A percentile compares a stretch with the other conserved stretches of the same genome.
phyloP scores from a whole-genome alignment of 768 basidiomycete species.

The Sutorius australiensis region DNA sequence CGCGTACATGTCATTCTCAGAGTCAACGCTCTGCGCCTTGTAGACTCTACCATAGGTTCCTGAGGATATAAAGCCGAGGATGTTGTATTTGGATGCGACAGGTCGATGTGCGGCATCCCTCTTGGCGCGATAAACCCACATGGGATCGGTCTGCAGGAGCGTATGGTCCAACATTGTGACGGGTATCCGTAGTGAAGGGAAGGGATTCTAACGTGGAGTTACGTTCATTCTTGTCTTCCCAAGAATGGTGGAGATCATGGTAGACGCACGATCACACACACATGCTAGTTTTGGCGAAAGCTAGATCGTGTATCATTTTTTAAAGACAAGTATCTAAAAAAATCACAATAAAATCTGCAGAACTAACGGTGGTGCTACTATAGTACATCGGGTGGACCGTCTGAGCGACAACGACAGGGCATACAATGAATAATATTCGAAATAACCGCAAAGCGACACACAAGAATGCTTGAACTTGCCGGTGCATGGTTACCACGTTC shows the following conservation, averaged over 20 bases:
- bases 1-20: slow-evolving; percentile 73
- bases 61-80: slow-evolving; percentile 96
- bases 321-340: background rate
- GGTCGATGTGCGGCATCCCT: slow-evolving; percentile 64
- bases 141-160: slow-evolving; percentile 57
- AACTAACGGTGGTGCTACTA: too few species aligned
- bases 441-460: too few species aligned
- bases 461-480: background rate
- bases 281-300: background rate
- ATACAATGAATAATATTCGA: too few species aligned
- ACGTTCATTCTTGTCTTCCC: background rate
- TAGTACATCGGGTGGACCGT: too few species aligned
- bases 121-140: slow-evolving; percentile 80
- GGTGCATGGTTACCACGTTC: background rate
- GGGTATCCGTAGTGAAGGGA: background rate
- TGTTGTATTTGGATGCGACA: slow-evolving; percentile 81
- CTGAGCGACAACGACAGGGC: background rate
- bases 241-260: too few species aligned
- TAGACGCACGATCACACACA: too few species aligned
- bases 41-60: slow-evolving; percentile 99
- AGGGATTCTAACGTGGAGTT: background rate
- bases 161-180: slow-evolving; percentile 32
- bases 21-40: slow-evolving; percentile 81
- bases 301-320: background rate
- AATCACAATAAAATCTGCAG: background rate